phyloP scores from a whole-genome alignment of 371 early-diverging fungal species.

The Apophysomyces trapeziformis region DNA sequence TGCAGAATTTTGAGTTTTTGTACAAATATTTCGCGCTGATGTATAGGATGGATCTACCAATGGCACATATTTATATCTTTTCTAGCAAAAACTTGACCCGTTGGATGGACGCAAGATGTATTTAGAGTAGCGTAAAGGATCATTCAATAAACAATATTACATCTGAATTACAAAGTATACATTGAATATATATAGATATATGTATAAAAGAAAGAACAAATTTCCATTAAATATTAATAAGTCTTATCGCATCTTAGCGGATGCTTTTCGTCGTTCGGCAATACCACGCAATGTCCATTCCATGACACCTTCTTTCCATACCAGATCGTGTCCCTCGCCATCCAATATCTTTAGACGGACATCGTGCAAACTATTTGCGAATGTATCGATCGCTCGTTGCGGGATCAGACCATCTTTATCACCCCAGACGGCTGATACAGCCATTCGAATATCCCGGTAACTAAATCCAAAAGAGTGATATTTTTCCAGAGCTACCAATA shows the following conservation, averaged over 20 bases:
- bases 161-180: neutral
- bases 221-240: neutral
- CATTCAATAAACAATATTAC: neutral
- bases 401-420: slow-evolving; percentile 54
- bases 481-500: slow-evolving; percentile 54
- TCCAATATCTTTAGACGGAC: slow-evolving; percentile 51
- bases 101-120: too few relatives aligned
- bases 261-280: slow-evolving; percentile 27
- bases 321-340: slow-evolving; percentile 55
- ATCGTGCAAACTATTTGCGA: slow-evolving; percentile 47
- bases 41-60: too few relatives aligned
- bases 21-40: too few relatives aligned
- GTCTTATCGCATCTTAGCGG: neutral
- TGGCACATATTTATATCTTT: too few relatives aligned
- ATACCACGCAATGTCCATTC: slow-evolving; percentile 55
- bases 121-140: too few relatives aligned
- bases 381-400: slow-evolving; percentile 37
- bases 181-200: too few relatives aligned
- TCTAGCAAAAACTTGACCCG: too few relatives aligned
- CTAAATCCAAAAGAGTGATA: slow-evolving; percentile 54
- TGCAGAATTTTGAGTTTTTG: too few relatives aligned
- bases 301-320: slow-evolving; percentile 62
- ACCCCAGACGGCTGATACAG: slow-evolving; percentile 58
- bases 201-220: neutral
- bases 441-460: slow-evolving; percentile 40